phyloP scores from a whole-genome alignment of 192 early-diverging fungal genomes.

The Coemansia sp. region DNA sequence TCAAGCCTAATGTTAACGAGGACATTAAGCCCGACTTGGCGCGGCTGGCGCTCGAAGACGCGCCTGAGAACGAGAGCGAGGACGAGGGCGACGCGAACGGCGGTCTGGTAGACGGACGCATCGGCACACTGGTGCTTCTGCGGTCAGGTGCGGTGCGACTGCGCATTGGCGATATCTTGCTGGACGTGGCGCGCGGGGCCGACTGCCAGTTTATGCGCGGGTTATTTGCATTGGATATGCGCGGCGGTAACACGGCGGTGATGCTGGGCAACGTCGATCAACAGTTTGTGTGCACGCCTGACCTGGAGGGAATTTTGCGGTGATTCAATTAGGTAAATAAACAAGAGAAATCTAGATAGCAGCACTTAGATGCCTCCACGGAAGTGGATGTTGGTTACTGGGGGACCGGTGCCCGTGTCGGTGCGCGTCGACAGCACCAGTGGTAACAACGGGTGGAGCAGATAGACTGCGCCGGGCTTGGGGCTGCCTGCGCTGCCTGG shows the following conservation, averaged over 20 bases:
- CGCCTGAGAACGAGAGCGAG: constrained; percentile 1
- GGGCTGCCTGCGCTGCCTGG: background rate
- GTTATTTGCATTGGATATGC: constrained; percentile 24
- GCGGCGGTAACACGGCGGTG: constrained; percentile 17
- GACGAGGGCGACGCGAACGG: constrained; percentile 11
- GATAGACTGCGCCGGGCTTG: constrained; percentile 21
- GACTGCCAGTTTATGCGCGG: constrained; percentile 44
- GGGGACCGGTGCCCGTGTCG: constrained; percentile 18
- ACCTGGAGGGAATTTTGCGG: constrained; percentile 42
- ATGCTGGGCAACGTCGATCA: constrained; percentile 39
- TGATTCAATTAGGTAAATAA: too few relatives aligned
- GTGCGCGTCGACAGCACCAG: constrained; percentile 36
- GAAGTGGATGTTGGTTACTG: constrained; percentile 40
- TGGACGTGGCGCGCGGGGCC: constrained; percentile 40
- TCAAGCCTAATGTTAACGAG: background rate
- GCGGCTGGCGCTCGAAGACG: constrained; percentile 3
- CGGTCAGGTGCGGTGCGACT: constrained; percentile 35
- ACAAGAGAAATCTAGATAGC: background rate
- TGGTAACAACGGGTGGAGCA: constrained; percentile 38
- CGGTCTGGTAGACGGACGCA: constrained; percentile 22
- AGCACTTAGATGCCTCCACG: constrained; percentile 11
- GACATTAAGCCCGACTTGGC: constrained; percentile 1
- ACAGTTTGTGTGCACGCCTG: constrained; percentile 38
- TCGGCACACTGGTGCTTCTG: constrained; percentile 40
- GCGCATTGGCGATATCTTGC: constrained; percentile 34